Evolutionary conservation across 1,139 yeast species (phyloP).

Genomic region (Arxiozyma slooffiae): DNA sequence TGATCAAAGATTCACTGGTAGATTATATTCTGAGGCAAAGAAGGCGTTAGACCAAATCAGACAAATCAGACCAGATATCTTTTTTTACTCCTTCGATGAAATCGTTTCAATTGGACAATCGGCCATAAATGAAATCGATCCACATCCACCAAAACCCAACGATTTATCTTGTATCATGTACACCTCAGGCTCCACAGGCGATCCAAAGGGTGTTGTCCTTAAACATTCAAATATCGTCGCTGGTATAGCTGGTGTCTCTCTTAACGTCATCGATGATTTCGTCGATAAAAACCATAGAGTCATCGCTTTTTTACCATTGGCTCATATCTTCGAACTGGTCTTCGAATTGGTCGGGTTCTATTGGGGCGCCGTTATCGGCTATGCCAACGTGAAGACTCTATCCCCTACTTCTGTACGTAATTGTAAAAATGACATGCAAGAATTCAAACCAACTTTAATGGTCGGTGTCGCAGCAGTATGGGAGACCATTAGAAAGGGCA

Average conservation of each 20-base stretch:
- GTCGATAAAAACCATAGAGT: constrained; percentile 48
- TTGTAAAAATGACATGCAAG: constrained; percentile 80
- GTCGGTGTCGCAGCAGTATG: constrained; percentile 99
- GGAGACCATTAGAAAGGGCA: constrained; percentile 94
- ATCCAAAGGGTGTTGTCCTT: constrained; percentile 92
- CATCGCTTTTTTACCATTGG: constrained; percentile 86
- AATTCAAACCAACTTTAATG: constrained; percentile 86
- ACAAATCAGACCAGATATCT: constrained; percentile 66
- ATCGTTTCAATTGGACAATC: constrained; percentile 53
- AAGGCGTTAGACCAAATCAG: constrained; percentile 49
- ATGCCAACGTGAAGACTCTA: constrained; percentile 86
- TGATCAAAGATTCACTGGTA: constrained; percentile 59
- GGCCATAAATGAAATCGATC: constrained; percentile 30
- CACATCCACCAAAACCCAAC: constrained; percentile 51
- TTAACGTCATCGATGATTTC: constrained; percentile 48
- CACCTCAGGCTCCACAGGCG: constrained; percentile 97
- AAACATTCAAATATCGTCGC: constrained; percentile 70
- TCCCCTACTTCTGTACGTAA: constrained; percentile 73
- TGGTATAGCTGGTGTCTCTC: constrained; percentile 74
- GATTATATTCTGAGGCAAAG: constrained; percentile 45
- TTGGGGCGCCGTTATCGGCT: constrained; percentile 90
- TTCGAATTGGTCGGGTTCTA: constrained; percentile 70
- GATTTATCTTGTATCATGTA: constrained; percentile 91
- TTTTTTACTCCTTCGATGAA: constrained; percentile 57
- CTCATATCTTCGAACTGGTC: constrained; percentile 79